Conservation (phyloP, 192 early-diverging fungal genomes). For the Geranomyces michiganensis region DNA sequence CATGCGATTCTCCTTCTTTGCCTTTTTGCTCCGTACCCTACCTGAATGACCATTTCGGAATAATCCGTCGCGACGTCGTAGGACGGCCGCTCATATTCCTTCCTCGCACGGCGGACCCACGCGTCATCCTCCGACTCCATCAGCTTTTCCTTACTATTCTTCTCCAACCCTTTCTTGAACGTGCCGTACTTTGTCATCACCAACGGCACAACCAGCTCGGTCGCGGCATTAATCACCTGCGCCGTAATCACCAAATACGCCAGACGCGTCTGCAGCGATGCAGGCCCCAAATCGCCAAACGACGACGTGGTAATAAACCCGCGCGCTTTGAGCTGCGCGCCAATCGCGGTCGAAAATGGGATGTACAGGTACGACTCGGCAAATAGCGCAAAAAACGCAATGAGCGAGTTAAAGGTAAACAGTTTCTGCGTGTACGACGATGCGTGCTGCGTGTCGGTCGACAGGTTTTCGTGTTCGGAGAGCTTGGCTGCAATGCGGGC, state of each 20-base stretch:
- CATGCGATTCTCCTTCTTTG: no score
- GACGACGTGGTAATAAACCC: conserved; percentile 16
- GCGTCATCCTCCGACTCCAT: conserved; percentile 40
- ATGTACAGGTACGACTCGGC: conserved; percentile 88
- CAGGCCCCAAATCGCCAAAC: conserved; percentile 49
- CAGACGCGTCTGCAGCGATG: conserved; percentile 61
- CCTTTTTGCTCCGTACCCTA: no score
- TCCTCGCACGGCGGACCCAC: conserved; percentile 59
- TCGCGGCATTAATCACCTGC: conserved; percentile 75
- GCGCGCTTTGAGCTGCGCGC: conserved; percentile 48
- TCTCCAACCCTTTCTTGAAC: conserved; percentile 17
- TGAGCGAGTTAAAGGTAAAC: conserved; percentile 83
- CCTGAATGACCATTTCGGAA: conserved; percentile 89
- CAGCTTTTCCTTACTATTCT: conserved; percentile 39
- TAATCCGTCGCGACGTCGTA: conserved; percentile 91
- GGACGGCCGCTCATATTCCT: conserved; percentile 65
- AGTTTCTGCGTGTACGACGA: conserved; percentile 78
- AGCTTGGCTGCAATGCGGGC: conserved; percentile 59
- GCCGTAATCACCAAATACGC: conserved; percentile 82
- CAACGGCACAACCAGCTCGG: conserved; percentile 77
- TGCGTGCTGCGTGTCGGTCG: conserved; percentile 70
- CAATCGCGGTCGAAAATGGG: conserved; percentile 74
- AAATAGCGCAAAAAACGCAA: conserved; percentile 81
- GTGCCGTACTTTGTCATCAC: conserved; percentile 37
- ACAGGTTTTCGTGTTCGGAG: conserved; percentile 84